These are phyloP conservation scores for Lentinula boryana DNA, from an alignment of 768 basidiomycete genomes.

Conservation along the genomic window DNA sequence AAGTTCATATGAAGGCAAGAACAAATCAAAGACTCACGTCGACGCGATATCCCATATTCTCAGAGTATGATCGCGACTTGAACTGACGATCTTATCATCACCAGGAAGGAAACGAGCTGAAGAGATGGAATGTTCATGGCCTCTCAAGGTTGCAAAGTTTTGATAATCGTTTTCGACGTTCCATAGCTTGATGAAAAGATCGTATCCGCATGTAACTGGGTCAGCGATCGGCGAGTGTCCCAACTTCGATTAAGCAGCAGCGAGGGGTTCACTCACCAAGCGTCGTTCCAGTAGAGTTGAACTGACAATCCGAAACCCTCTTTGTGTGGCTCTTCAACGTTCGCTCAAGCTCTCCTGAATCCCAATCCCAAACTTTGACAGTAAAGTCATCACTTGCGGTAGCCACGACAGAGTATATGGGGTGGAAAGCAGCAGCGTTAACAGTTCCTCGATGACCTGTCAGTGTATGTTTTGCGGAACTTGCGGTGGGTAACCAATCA, in stretches of 20 bases:
- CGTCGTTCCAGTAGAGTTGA: constrained; percentile 58
- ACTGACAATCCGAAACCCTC: constrained; percentile 64
- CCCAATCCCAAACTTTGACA: constrained; percentile 79
- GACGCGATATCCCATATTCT: constrained; percentile 65
- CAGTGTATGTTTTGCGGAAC: constrained; percentile 38
- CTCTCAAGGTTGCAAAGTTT: constrained; percentile 34
- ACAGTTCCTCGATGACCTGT: constrained; percentile 52
- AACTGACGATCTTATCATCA: constrained; percentile 58
- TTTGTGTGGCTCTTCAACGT: constrained; percentile 74
- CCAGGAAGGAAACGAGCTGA: constrained; percentile 64
- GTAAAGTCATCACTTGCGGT: constrained; percentile 64
- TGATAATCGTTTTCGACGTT: constrained; percentile 20
- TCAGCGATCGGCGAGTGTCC: not conserved
- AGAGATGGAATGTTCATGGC: constrained; percentile 73
- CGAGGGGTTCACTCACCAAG: constrained; percentile 37
- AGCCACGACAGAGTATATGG: constrained; percentile 59
- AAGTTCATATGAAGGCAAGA: not conserved
- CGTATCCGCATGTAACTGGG: constrained; percentile 17
- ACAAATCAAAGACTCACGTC: constrained; percentile 34
- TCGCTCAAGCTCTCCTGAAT: constrained; percentile 68
- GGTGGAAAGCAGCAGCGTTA: constrained; percentile 62
- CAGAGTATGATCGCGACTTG: constrained; percentile 66
- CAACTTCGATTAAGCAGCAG: not conserved
- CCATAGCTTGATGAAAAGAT: constrained; percentile 37
- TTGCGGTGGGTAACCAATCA: constrained; percentile 51